A percentile compares a stretch with the other conserved stretches of the same genome.
Evolutionary conservation across 371 early-diverging fungal species (phyloP).

Genomic region (Saksenaea oblongispora): DNA sequence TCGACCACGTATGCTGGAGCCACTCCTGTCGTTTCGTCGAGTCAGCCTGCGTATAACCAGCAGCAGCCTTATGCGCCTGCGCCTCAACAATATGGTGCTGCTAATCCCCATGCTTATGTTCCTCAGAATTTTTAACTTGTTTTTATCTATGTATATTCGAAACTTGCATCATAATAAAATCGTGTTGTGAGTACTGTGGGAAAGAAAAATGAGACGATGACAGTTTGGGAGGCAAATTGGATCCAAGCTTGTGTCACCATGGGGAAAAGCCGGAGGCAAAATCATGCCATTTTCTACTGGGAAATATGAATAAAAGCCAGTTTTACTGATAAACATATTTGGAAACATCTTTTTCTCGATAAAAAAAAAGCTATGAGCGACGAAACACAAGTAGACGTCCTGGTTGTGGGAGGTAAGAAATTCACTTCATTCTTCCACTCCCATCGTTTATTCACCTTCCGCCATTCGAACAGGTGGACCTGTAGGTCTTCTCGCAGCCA

Average conservation of each 20-base stretch:
- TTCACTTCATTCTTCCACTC: background rate
- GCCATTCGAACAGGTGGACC: background rate
- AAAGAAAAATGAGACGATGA: background rate
- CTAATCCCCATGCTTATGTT: background rate
- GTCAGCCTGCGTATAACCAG: background rate
- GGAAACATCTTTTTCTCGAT: background rate
- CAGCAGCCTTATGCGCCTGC: background rate
- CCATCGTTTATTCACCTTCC: background rate
- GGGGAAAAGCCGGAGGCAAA: background rate
- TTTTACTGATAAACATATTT: background rate
- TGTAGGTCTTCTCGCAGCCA: background rate
- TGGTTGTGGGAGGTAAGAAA: background rate
- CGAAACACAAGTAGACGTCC: background rate
- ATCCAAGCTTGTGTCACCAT: background rate
- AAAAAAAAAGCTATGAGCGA: background rate
- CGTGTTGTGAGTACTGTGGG: background rate
- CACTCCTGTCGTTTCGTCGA: background rate
- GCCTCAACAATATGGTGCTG: background rate
- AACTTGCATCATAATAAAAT: background rate
- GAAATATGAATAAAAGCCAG: background rate
- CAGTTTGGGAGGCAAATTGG: background rate
- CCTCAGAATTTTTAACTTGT: background rate
- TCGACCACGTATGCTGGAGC: background rate
- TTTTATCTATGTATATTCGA: background rate
- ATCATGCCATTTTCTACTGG: constrained; percentile 1